These are phyloP conservation scores for Trebouxia sp. DNA, from an alignment of 139 green algal species.

Conservation along the genomic window DNA sequence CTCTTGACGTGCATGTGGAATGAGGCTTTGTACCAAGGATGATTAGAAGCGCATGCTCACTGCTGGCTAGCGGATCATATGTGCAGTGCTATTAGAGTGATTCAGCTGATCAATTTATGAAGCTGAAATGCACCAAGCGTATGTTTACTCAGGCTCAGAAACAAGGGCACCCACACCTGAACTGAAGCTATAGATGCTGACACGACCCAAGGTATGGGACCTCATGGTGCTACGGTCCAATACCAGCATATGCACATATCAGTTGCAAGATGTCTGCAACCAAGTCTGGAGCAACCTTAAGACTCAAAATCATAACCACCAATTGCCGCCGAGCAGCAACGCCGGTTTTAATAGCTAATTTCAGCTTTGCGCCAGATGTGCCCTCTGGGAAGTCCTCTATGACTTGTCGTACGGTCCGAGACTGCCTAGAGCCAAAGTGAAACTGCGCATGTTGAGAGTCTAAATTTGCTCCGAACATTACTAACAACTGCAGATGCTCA, in stretches of 20 bases:
- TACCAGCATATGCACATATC: background rate
- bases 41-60: too few species aligned
- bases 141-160: too few species aligned
- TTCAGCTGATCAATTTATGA: too few species aligned
- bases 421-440: background rate
- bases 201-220: too few species aligned
- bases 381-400: background rate
- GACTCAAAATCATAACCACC: background rate
- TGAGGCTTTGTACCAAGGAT: too few species aligned
- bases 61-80: too few species aligned
- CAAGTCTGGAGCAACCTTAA: background rate
- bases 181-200: too few species aligned
- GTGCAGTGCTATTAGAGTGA: too few species aligned
- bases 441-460: background rate
- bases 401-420: background rate
- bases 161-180: too few species aligned
- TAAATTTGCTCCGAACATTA: background rate
- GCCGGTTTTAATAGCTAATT: background rate
- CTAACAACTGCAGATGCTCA: conserved; percentile 2
- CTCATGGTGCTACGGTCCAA: too few species aligned
- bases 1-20: too few species aligned
- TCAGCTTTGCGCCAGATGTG: background rate
- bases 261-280: background rate
- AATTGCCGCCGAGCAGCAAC: background rate
- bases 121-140: too few species aligned